A percentile compares a stretch with the other conserved stretches of the same genome.
These are phyloP conservation scores for Coemansia sp. DNA, from an alignment of 192 early-diverging fungal genomes.

Conservation along the genomic window DNA sequence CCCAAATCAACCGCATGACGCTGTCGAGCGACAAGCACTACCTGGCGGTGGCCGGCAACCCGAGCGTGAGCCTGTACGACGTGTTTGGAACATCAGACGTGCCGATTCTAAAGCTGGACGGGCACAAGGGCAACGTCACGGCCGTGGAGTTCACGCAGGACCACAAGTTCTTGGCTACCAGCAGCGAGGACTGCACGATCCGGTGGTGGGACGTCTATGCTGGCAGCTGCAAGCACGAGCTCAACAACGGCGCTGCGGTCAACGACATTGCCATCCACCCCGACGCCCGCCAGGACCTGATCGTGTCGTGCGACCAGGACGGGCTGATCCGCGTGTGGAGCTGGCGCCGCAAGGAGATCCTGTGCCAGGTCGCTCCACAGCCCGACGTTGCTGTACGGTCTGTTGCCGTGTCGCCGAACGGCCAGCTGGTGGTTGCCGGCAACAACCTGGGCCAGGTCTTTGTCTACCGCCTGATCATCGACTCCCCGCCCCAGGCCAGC, in stretches of 20 bases:
- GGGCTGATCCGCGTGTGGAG: conserved; percentile 40
- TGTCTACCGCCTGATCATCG: conserved; percentile 41
- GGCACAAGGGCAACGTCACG: conserved; percentile 47
- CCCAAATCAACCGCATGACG: conserved; percentile 49
- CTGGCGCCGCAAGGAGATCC: conserved; percentile 28
- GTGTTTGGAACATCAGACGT: conserved; percentile 40
- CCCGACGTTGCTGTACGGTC: conserved; percentile 34
- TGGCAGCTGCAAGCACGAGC: conserved; percentile 28
- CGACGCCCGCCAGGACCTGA: conserved; percentile 36
- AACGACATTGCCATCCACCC: conserved; percentile 49
- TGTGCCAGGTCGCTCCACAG: conserved; percentile 33
- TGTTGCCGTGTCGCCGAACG: conserved; percentile 41
- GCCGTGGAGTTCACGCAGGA: conserved; percentile 46
- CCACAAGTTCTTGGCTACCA: conserved; percentile 43
- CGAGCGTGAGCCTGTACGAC: conserved; percentile 44
- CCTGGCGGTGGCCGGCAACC: conserved; percentile 46
- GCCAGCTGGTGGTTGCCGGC: conserved; percentile 41
- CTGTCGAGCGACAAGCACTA: conserved; percentile 47
- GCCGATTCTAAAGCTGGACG: conserved; percentile 41
- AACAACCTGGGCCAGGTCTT: conserved; percentile 46
- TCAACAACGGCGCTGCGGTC: conserved; percentile 38
- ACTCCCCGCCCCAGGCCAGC: conserved; percentile 31
- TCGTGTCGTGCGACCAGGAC: conserved; percentile 45
- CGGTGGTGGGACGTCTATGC: conserved; percentile 49
- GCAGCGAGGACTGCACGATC: conserved; percentile 47